Conservation (phyloP, 2,329 filamentous ascomycete genomes). For the Fusarium anguioides region DNA sequence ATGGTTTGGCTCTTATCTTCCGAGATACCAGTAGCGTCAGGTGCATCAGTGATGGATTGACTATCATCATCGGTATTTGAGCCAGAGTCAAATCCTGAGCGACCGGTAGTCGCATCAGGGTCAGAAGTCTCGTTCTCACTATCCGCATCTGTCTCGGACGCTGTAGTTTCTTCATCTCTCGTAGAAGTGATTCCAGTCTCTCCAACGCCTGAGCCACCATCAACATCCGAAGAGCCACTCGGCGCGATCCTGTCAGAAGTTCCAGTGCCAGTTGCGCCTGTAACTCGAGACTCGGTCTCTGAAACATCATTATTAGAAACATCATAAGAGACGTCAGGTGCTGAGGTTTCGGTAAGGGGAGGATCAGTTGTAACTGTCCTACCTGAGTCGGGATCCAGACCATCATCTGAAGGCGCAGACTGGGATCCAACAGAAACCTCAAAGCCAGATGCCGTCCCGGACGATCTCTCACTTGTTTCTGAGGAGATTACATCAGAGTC, state of each 20-base stretch:
- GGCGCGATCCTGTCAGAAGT: not conserved
- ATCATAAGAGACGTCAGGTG: accelerated
- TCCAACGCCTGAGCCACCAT: not conserved
- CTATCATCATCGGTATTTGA: not conserved
- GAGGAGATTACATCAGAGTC: not conserved
- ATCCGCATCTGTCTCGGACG: not conserved
- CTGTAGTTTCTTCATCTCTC: not conserved
- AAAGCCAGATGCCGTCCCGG: not conserved
- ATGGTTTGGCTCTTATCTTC: not conserved
- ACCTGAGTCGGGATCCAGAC: not conserved
- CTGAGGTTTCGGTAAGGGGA: accelerated
- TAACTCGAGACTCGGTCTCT: accelerated
- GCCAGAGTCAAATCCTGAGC: not conserved
- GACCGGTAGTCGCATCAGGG: not conserved
- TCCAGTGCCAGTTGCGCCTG: not conserved
- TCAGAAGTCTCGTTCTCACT: not conserved
- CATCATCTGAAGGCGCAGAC: not conserved
- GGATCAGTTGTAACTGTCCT: accelerated
- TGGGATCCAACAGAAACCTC: not conserved
- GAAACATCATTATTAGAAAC: not conserved
- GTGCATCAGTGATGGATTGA: not conserved
- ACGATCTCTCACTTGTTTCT: not conserved
- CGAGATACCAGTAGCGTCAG: not conserved
- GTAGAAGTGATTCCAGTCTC: not conserved
- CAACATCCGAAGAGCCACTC: no score